phyloP scores from a whole-genome alignment of 352 stramenopile genomes.

The Phytophthora sojae region DNA sequence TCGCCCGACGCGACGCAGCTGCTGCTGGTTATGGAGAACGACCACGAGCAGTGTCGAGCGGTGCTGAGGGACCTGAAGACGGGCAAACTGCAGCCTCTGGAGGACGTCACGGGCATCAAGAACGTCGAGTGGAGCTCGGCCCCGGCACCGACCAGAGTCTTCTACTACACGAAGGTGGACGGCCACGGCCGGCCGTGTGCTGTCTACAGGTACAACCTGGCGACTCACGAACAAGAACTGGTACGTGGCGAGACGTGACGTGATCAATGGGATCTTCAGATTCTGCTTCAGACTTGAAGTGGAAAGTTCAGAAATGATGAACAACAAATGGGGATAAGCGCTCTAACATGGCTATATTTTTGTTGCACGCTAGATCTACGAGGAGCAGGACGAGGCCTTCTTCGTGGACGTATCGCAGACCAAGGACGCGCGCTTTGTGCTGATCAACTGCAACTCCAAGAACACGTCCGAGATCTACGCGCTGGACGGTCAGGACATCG shows the following conservation, averaged over 20 bases:
- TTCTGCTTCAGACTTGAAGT: slow-evolving; percentile 22
- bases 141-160: slow-evolving; percentile 27
- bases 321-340: slow-evolving; percentile 14
- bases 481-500: slow-evolving; percentile 33
- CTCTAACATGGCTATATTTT: slow-evolving; percentile 13
- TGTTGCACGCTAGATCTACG: slow-evolving; percentile 61
- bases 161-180: slow-evolving; percentile 87
- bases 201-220: slow-evolving; percentile 73
- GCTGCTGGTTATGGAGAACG: slow-evolving; percentile 76
- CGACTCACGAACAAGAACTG: slow-evolving; percentile 53
- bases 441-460: slow-evolving; percentile 92
- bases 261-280: not conserved
- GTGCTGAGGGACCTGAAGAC: slow-evolving; percentile 53
- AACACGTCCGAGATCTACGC: slow-evolving; percentile 86
- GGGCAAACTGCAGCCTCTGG: slow-evolving; percentile 41
- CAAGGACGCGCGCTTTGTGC: slow-evolving; percentile 81
- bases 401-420: slow-evolving; percentile 88
- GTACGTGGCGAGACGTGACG: slow-evolving; percentile 44
- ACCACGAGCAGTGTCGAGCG: slow-evolving; percentile 66
- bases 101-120: slow-evolving; percentile 53
- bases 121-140: slow-evolving; percentile 76
- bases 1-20: slow-evolving; percentile 67
- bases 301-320: slow-evolving; percentile 24
- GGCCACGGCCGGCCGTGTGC: slow-evolving; percentile 60
- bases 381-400: slow-evolving; percentile 77